These are phyloP conservation scores for Lachancea meyersii DNA, from an alignment of 805 yeast genomes.

Conservation along the genomic window DNA sequence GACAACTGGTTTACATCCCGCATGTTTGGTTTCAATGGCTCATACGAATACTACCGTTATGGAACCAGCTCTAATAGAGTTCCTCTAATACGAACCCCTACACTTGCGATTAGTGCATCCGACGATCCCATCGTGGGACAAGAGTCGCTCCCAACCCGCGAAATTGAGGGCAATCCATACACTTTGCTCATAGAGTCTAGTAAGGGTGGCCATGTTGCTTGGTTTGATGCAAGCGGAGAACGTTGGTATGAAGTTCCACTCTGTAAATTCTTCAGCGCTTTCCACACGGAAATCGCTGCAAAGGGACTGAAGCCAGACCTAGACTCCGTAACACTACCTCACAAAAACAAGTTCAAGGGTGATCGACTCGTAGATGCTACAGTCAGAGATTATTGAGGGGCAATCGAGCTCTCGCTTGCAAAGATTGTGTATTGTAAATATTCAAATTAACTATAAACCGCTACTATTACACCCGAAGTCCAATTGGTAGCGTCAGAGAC, in stretches of 20 bases:
- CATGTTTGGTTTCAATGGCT: slow-evolving; percentile 57
- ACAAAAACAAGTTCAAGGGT: slow-evolving; percentile 10
- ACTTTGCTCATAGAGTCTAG: slow-evolving; percentile 51
- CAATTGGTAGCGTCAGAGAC: slow-evolving; percentile 29
- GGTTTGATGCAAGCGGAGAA: slow-evolving; percentile 53
- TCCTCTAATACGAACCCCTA: slow-evolving; percentile 52
- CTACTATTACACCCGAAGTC: slow-evolving; percentile 20
- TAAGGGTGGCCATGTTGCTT: slow-evolving; percentile 81
- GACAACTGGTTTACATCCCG: slow-evolving; percentile 62
- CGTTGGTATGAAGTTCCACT: slow-evolving; percentile 63
- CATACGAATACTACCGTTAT: slow-evolving; percentile 56
- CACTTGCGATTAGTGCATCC: slow-evolving; percentile 52
- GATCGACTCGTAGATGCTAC: slow-evolving; percentile 11
- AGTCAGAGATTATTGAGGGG: slow-evolving; percentile 5
- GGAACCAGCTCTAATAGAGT: slow-evolving; percentile 55
- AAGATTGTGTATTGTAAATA: background rate
- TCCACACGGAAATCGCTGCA: slow-evolving; percentile 29
- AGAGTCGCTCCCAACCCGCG: slow-evolving; percentile 44
- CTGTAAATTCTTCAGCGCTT: slow-evolving; percentile 36
- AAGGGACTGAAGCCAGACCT: slow-evolving; percentile 18
- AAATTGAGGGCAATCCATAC: slow-evolving; percentile 52
- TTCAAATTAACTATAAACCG: background rate
- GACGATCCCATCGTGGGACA: slow-evolving; percentile 68
- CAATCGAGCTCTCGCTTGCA: too few relatives aligned
- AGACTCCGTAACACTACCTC: slow-evolving; percentile 12